Evolutionary conservation across 176 grass and related monocot genomes (phyloP), one percentile per base, ranked within the genome.

Genomic region (Carex myosuroides): DNA sequence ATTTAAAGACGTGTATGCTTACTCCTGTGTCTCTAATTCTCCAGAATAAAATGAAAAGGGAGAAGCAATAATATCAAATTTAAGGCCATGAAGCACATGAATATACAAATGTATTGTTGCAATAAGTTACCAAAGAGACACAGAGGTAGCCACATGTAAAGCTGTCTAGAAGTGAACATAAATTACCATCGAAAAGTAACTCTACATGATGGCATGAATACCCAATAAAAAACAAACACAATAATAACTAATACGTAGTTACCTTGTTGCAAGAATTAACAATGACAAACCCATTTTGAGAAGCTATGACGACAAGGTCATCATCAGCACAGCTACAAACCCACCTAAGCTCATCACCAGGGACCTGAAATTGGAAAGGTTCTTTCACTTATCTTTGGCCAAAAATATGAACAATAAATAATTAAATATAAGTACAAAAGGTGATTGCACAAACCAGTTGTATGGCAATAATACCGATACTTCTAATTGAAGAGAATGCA

Each of bases 201-300:
- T 29, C 21, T 16, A 80, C 16, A 79, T 52, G 59, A 76, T 42
- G 33, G 50, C 54, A 48, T 11, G 33, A 58, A 75, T 12, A 13
- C 44, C 33, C 54, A 88, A 77, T 60, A 70, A n/a, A 89, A 83
- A 57, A 62, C 6, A 58, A 74, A 79, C 17, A 70, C 3, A n/a
- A 6, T 55, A 5, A 87, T 9, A 73, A 58, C 52, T 78, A 84
- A 66, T 59, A 83, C 60, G 35, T 60, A 83, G 13, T 68, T 83
- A 99, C 96, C 91, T 90, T 99, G 59, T 92, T 90, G 66, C 93
- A 99, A 81, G 70, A 93, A 84, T 90, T 99, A 33, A 99, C 96
- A 78, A 95, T 92, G 68, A 99, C 93, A 86, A 83, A 90, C 59
- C 93, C 96, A 8, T 92, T 99, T 86, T 92, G 92, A 21, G 96